Evolutionary conservation across 2,329 filamentous ascomycete species (phyloP).

Genomic region (Epichloe brachyelytri): DNA sequence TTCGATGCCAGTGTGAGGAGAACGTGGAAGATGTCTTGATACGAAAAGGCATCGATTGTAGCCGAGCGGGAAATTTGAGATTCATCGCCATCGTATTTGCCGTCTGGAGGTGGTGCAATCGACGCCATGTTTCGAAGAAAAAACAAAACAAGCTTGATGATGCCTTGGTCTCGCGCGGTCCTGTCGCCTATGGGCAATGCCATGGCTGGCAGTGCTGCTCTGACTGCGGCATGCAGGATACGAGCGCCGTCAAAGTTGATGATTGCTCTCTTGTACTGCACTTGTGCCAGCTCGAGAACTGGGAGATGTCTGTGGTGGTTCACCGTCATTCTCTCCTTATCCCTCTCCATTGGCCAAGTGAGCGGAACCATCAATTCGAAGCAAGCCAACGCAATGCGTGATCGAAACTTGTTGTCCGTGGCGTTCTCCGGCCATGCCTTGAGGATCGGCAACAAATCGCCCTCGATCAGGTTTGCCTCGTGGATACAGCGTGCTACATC

Average conservation of each 20-base stretch:
- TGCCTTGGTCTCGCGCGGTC: conserved; percentile 69
- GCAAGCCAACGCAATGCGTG: conserved; percentile 70
- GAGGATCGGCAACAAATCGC: conserved; percentile 82
- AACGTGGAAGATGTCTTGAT: conserved; percentile 80
- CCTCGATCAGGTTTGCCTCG: conserved; percentile 82
- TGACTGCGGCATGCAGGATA: conserved; percentile 69
- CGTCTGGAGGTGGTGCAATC: conserved; percentile 60
- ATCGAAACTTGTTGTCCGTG: conserved; percentile 60
- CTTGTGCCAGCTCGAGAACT: conserved; percentile 75
- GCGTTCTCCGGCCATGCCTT: conserved; percentile 65
- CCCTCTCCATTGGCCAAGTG: conserved; percentile 83
- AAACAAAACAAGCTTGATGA: conserved; percentile 82
- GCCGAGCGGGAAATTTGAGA: conserved; percentile 78
- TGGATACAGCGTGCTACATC: conserved; percentile 88
- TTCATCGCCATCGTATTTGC: conserved; percentile 76
- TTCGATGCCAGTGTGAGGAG: conserved; percentile 81
- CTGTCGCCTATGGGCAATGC: conserved; percentile 65
- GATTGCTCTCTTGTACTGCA: conserved; percentile 79
- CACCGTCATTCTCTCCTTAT: conserved; percentile 68
- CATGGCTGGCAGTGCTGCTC: conserved; percentile 76
- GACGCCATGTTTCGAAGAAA: conserved; percentile 80
- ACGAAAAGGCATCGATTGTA: conserved; percentile 77
- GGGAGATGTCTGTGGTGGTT: conserved; percentile 90
- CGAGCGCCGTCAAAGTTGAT: conserved; percentile 68
- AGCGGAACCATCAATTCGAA: conserved; percentile 83